phyloP scores from a whole-genome alignment of 345 rosid genomes.

The Boechera stricta region DNA sequence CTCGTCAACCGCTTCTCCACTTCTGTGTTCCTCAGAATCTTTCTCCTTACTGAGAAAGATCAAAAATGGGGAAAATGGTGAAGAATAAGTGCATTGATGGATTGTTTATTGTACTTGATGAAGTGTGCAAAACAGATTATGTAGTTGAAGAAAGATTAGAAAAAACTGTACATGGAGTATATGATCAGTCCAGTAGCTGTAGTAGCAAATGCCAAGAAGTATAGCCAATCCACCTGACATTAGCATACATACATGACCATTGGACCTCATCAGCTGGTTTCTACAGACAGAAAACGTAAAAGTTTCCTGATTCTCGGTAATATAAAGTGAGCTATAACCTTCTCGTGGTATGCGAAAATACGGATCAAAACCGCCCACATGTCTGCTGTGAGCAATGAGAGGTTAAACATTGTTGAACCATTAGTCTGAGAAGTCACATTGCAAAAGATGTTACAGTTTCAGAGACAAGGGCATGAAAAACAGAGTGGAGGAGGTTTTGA shows the following conservation, averaged over 20 bases:
- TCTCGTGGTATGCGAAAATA: conserved; percentile 80
- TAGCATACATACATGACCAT: conserved; percentile 1
- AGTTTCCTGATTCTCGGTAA: not conserved
- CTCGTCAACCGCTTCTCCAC: conserved; percentile 46
- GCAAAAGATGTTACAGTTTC: not conserved
- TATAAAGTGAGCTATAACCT: conserved; percentile 50
- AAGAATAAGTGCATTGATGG: not conserved
- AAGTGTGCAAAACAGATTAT: not conserved
- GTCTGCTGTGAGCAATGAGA: conserved; percentile 89
- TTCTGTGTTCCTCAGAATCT: conserved; percentile 20
- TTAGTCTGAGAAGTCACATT: conserved; percentile 52
- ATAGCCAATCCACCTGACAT: conserved; percentile 84
- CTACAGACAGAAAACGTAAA: not conserved
- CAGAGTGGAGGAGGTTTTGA: not conserved
- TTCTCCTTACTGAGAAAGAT: conserved; percentile 30
- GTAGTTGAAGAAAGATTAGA: not conserved
- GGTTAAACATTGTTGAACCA: conserved; percentile 91
- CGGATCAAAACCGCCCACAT: conserved; percentile 97
- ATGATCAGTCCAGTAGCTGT: conserved; percentile 70
- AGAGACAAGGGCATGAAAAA: not conserved
- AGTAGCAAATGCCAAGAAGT: conserved; percentile 80
- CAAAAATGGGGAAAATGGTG: not conserved
- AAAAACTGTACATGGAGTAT: conserved; percentile 67
- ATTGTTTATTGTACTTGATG: not conserved
- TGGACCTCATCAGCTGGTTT: conserved; percentile 3